Base-by-base conservation (phyloP, 495 filamentous ascomycete genomes). In the Jackrogersella minutella region DNA sequence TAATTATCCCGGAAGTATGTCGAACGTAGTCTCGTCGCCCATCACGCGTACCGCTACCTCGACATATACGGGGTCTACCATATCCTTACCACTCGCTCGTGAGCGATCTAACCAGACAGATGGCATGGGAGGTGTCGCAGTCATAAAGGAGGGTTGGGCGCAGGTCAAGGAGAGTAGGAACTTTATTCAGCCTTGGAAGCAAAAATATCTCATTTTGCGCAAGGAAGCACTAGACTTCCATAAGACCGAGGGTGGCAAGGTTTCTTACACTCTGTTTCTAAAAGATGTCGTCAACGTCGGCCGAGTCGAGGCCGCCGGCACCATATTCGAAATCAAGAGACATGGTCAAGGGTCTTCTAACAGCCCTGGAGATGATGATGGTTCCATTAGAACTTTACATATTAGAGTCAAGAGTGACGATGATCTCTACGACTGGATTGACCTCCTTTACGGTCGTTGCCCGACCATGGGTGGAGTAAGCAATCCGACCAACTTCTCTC, bases 391-490 rank as follows among this genome's bases (percentile, higher is more conserved):
- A 69, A 90, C 89, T 8, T 82, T 97, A 36, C 90, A 92, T 22
- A 93, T 96, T 66, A 91, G 91, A 73, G 91, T 98, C 65, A 96
- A 96, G 73, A 89, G 86, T 17, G 96, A 98, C 64, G 93, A 96
- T 67, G 95, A 99, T 66, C 87, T 97, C 33, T 99, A 99, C 73
- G 92, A 96, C 52, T 99, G 95, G 95, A 96, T 97, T 59, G 95
- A 99, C 74, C 90, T 91, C 74, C 95, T 99, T 64, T 97, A 97
- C 73, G 91, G 92, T 60, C 89, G 95, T 62, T 97, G 93, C 73
- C 95, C 95, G 1, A 94, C 92, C 46, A 97, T 97, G 92, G 93
- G 95, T 44, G 95, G 95, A 60, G 96, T 99, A 7, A 97, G 93
- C 79, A 97, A 97, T 76, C 95, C 95, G 2, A 97, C 96, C 54